Evolutionary conservation across 1,284 basidiomycete species (phyloP), one percentile per base, ranked within the genome.

Genomic region (Acaromyces ingoldii): DNA sequence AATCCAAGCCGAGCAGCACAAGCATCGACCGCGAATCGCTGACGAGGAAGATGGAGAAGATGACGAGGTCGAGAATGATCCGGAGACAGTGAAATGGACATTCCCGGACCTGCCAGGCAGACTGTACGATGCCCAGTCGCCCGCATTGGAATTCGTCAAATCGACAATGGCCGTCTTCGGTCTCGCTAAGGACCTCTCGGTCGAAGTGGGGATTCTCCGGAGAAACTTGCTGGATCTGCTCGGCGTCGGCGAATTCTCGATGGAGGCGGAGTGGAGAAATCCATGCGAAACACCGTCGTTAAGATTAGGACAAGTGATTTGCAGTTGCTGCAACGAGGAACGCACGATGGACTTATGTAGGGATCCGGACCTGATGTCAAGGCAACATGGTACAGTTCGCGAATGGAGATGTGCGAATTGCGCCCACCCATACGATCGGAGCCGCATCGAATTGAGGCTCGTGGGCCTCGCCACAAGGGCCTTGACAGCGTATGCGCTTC

Each of bases 311-410:
- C 89, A 89, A 73, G 87, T 97, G 24, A 88, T 92, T 24, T 98
- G 95, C 76, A 83, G 82, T 49, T 84, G 87, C 68, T 99, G 95
- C 78, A 92, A 92, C 76, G 80, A 82, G 21, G 82, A 93, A 55
- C 84, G 89, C 17, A 90, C 92, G 75, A 88, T 98, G 62, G 93
- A 98, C 75, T 86, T 97, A 62, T 95, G 91, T 73, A 83, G 92
- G n/a, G 92, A 96, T 75, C 81, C 85, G 5, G 89, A 91, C 58
- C 81, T 95, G 37, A 79, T 91, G 45, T 86, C 88, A 0, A 51
- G 60, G 11, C 64, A 44, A 11, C 63, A 70, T 0, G 66, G 62
- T 19, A 53, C 37, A 31, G 38, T 24, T 25, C 44, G 51, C 4
- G 56, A 59, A 2, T 78, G 76, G 76, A 62, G 63, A 19, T 78